Evolutionary conservation across 2,329 filamentous ascomycete genomes (phyloP), one percentile per base, ranked within the genome.

Genomic region (Cryphonectria japonica): DNA sequence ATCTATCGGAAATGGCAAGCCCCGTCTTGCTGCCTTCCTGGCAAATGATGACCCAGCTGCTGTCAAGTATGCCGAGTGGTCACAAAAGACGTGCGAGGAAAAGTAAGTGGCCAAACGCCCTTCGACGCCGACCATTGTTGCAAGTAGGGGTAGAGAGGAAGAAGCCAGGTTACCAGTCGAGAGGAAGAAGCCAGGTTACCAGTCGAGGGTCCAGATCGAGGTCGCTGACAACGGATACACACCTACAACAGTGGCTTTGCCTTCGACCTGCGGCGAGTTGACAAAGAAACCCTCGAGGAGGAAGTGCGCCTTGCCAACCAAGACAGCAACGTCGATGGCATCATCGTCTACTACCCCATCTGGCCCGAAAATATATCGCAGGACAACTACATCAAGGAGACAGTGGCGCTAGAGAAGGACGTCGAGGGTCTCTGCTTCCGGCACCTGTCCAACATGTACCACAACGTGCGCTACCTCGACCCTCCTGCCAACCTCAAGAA

Each of bases 381-480:
- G 82, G 96, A 99, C 82, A 92, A 93, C 81, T 98, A 98, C 81
- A 90, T 99, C 75, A 95, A 98, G 83, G 95, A 98, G 83, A 93
- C 97, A 3, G 94, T 98, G 70, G 91, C 93, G 70, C 87, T 97
- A 60, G 84, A 88, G 81, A 98, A 99, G 83, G 96, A 99, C 78
- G 95, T 99, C 75, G 96, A 99, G 82, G 96, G 96, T 50, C 89
- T 99, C 71, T 94, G 92, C 76, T 95, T 98, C 82, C 91, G 91
- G 79, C 95, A 98, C 83, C 92, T 98, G 78, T 95, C 95, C 88
- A 99, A 99, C 87, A 98, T 99, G 95, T 99, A 98, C 84, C 93
- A 98, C 85, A 99, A 99, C 84, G 89, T 97, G 77, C 93, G 96
- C 75, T 98, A 95, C 85, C 87, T 99, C 70, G 96, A 99, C 82